These are phyloP conservation scores for Bretschneidera sinensis DNA, from an alignment of 345 rosid species.

Conservation along the genomic window DNA sequence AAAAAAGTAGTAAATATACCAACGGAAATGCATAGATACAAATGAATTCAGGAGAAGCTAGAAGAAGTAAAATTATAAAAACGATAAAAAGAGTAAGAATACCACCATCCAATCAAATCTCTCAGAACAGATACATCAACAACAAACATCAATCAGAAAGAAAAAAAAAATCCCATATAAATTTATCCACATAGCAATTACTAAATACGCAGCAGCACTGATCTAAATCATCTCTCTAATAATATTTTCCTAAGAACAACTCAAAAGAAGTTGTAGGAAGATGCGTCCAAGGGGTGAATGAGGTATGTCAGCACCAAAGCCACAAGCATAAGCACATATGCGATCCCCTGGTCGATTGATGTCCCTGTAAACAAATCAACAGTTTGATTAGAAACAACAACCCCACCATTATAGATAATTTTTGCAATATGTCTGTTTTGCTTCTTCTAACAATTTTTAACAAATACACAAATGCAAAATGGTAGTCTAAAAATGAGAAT, in stretches of 20 bases:
- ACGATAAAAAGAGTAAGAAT: no score
- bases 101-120: background rate
- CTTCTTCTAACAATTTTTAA: no score
- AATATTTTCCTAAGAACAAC: background rate
- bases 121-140: background rate
- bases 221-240: background rate
- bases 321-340: constrained; percentile 64
- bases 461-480: no score
- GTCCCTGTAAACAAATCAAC: constrained; percentile 37
- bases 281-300: constrained; percentile 56
- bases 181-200: constrained; percentile 2
- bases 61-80: no score
- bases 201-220: background rate
- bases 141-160: background rate
- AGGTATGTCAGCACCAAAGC: constrained; percentile 69
- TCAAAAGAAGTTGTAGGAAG: constrained; percentile 34
- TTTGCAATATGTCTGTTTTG: no score
- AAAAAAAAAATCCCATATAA: background rate
- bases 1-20: no score
- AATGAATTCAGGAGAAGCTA: no score
- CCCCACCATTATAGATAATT: no score
- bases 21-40: no score
- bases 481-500: no score
- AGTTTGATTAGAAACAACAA: no score
- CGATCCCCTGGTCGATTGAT: constrained; percentile 70